A percentile compares a stretch with the other conserved stretches of the same genome.
Evolutionary conservation across 441 rosid species (phyloP).

Genomic region (Jatropha multifida): DNA sequence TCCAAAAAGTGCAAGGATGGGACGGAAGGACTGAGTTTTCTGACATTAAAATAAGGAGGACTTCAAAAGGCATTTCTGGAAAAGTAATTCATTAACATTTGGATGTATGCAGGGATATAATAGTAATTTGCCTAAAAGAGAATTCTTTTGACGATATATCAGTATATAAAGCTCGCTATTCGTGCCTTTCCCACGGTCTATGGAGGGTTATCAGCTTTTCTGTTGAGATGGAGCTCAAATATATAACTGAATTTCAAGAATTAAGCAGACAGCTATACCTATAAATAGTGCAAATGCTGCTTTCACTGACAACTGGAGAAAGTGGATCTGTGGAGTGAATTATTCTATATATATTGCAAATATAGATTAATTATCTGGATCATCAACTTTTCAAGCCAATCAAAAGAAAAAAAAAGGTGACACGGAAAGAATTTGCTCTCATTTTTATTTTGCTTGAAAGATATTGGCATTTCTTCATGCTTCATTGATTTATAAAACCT

Average conservation of each 20-base stretch:
- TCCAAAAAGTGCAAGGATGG: no score
- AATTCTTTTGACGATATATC: no score
- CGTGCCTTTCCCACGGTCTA: neutral
- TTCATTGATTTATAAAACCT: no score
- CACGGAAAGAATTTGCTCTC: no score
- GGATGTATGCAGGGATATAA: no score
- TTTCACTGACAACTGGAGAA: neutral
- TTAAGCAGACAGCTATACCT: neutral
- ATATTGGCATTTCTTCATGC: neutral
- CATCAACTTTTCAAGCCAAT: conserved; percentile 27
- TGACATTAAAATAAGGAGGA: no score
- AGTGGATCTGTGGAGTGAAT: neutral
- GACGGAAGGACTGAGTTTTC: no score
- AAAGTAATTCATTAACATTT: no score
- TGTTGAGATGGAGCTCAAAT: neutral
- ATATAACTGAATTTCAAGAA: neutral
- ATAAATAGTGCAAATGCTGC: neutral
- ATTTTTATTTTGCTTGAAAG: neutral
- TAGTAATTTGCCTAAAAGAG: no score
- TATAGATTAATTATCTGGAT: conserved; percentile 19
- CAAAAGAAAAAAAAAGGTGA: neutral
- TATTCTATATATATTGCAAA: neutral
- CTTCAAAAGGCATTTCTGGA: no score
- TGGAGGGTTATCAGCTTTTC: neutral
- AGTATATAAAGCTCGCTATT: no score